Conservation (phyloP, 805 yeast genomes). For the Yamadazyma laniorum region DNA sequence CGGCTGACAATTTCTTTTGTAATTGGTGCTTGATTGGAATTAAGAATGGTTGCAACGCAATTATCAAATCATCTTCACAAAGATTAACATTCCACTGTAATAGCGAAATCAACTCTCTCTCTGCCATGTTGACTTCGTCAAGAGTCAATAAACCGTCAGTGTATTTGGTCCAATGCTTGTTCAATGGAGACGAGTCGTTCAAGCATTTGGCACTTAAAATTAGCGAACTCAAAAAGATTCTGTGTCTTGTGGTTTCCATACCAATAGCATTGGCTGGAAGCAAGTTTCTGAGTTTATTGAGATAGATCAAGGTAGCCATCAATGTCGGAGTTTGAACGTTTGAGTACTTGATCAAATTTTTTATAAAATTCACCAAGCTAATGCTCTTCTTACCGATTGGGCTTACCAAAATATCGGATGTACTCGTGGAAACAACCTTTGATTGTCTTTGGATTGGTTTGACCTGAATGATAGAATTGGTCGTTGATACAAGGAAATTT, state of each 20-base stretch:
- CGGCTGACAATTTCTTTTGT: constrained; percentile 23
- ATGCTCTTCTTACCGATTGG: constrained; percentile 23
- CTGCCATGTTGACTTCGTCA: constrained; percentile 85
- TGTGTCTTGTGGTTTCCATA: constrained; percentile 88
- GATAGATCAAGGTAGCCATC: constrained; percentile 86
- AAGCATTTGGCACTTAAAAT: constrained; percentile 89
- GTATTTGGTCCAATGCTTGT: constrained; percentile 94
- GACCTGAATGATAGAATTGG: constrained; percentile 54
- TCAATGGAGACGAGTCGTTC: constrained; percentile 92
- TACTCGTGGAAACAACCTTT: constrained; percentile 29
- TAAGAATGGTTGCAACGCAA: constrained; percentile 72
- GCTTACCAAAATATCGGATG: constrained; percentile 25
- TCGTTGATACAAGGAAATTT: constrained; percentile 54
- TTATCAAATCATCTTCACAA: constrained; percentile 64
- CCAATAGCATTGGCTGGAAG: constrained; percentile 89
- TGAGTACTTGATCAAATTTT: constrained; percentile 69
- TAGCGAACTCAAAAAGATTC: constrained; percentile 85
- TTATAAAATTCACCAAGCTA: constrained; percentile 60
- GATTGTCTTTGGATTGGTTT: constrained; percentile 18
- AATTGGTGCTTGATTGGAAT: constrained; percentile 64
- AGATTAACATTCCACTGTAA: constrained; percentile 84
- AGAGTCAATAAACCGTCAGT: constrained; percentile 80
- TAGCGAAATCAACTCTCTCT: constrained; percentile 77
- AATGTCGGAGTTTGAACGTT: constrained; percentile 94
- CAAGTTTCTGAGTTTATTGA: constrained; percentile 70